Evolutionary conservation across 345 rosid species (phyloP).

Genomic region (Brassica napus): DNA sequence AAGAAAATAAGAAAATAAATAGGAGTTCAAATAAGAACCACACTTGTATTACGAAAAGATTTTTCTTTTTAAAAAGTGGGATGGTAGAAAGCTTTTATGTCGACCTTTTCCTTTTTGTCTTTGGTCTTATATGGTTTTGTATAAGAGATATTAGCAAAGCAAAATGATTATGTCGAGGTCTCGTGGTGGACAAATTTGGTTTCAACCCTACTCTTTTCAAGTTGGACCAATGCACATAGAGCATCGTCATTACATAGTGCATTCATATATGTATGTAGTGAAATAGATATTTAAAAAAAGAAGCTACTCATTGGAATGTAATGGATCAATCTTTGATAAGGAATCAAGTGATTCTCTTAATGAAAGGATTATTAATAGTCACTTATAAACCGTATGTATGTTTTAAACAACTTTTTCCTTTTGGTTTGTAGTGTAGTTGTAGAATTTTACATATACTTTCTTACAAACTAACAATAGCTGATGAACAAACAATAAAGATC

Average conservation of each 20-base stretch:
- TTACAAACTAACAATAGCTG: background rate
- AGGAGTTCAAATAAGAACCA: background rate
- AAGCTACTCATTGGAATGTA: background rate
- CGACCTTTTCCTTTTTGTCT: background rate
- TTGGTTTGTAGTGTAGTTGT: background rate
- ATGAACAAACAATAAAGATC: background rate
- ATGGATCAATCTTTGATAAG: background rate
- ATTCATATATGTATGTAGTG: background rate
- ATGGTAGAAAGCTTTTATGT: background rate
- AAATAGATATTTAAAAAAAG: background rate
- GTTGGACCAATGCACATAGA: background rate
- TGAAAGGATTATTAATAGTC: background rate
- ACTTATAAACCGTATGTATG: background rate
- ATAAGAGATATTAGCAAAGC: conserved; percentile 23
- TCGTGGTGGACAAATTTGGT: conserved; percentile 20
- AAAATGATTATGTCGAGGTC: conserved; percentile 36
- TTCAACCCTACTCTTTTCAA: conserved; percentile 22
- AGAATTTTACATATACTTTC: background rate
- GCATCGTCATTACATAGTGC: background rate
- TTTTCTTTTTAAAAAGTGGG: background rate
- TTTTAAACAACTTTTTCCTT: background rate
- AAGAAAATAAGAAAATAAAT: too few species aligned
- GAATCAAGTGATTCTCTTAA: background rate
- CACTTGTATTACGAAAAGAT: background rate
- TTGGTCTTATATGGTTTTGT: conserved; percentile 22